Evolutionary conservation across 805 yeast genomes (phyloP).

Genomic region (Candida pseudofarinosa): DNA sequence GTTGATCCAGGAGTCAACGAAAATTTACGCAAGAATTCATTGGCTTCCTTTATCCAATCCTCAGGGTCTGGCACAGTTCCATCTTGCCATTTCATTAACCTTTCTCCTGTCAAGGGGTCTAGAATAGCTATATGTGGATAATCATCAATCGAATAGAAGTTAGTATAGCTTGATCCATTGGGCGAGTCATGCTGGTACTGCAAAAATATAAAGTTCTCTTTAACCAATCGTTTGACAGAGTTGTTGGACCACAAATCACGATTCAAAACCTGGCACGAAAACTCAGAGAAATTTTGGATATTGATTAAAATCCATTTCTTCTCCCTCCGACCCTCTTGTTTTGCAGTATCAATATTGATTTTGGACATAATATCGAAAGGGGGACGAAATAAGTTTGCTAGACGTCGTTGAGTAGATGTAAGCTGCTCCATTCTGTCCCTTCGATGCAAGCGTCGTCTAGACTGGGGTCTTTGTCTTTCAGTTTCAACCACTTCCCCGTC

Average conservation of each 20-base stretch:
- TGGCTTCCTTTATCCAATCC: constrained; percentile 62
- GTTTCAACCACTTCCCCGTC: constrained; percentile 24
- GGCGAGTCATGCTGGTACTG: constrained; percentile 81
- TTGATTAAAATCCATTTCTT: constrained; percentile 84
- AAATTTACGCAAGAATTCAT: constrained; percentile 62
- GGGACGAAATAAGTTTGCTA: constrained; percentile 84
- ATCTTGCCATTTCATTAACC: constrained; percentile 70
- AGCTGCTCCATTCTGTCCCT: constrained; percentile 29
- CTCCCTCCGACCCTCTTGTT: constrained; percentile 54
- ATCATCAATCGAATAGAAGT: constrained; percentile 65
- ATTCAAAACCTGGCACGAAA: constrained; percentile 83
- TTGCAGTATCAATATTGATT: constrained; percentile 70
- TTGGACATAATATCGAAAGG: constrained; percentile 86
- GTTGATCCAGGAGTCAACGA: constrained; percentile 59
- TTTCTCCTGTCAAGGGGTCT: constrained; percentile 95
- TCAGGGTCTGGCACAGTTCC: constrained; percentile 55
- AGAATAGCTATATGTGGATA: constrained; percentile 88
- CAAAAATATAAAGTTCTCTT: constrained; percentile 70
- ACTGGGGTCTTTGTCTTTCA: constrained; percentile 14
- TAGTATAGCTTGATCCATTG: constrained; percentile 65
- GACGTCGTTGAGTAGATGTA: constrained; percentile 54
- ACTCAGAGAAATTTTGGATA: constrained; percentile 81
- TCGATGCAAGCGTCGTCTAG: constrained; percentile 24
- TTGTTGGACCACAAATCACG: constrained; percentile 87
- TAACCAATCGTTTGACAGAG: constrained; percentile 59